A percentile compares a stretch with the other conserved stretches of the same genome.
Evolutionary conservation across 164 flowering plant genomes (phyloP).

Genomic region (Berberis thunbergii): DNA sequence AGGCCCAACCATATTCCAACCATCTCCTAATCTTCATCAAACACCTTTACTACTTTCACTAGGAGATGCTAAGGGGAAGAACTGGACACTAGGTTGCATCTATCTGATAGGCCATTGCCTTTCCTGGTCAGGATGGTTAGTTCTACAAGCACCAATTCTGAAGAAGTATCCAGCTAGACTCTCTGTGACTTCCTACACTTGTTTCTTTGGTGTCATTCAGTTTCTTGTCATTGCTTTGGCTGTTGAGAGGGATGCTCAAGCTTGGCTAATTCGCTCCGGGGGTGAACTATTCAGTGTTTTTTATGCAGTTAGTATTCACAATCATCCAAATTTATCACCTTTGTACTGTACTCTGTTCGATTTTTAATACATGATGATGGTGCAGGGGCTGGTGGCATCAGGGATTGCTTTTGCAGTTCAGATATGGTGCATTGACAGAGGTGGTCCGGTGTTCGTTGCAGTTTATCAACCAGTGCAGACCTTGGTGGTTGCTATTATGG

Average conservation of each 20-base stretch:
- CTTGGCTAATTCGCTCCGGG: slow-evolving; percentile 55
- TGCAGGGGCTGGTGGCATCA: slow-evolving; percentile 95
- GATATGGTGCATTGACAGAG: slow-evolving; percentile 99
- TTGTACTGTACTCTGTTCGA: too few species aligned
- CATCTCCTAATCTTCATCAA: slow-evolving; percentile 13
- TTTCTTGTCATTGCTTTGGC: slow-evolving; percentile 53
- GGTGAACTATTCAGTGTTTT: slow-evolving; percentile 58
- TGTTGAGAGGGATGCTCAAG: slow-evolving; percentile 38
- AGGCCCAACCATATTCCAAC: slow-evolving; percentile 49
- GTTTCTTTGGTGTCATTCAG: slow-evolving; percentile 72
- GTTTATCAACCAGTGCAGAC: slow-evolving; percentile 99
- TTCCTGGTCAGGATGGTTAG: slow-evolving; percentile 86
- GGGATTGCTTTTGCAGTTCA: slow-evolving; percentile 99
- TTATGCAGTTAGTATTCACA: slow-evolving; percentile 47
- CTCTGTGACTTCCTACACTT: slow-evolving; percentile 65
- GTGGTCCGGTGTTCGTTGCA: slow-evolving; percentile 98
- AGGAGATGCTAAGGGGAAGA: slow-evolving; percentile 22
- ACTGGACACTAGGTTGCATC: slow-evolving; percentile 68
- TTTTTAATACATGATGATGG: not conserved
- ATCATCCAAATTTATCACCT: too few species aligned
- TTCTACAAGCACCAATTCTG: slow-evolving; percentile 60
- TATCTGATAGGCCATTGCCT: slow-evolving; percentile 66
- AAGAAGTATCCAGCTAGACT: slow-evolving; percentile 78
- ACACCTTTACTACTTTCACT: slow-evolving; percentile 7
- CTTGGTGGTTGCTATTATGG: slow-evolving; percentile 89